Evolutionary conservation across 2,329 filamentous ascomycete species (phyloP).

Genomic region (Colletotrichum phormii): DNA sequence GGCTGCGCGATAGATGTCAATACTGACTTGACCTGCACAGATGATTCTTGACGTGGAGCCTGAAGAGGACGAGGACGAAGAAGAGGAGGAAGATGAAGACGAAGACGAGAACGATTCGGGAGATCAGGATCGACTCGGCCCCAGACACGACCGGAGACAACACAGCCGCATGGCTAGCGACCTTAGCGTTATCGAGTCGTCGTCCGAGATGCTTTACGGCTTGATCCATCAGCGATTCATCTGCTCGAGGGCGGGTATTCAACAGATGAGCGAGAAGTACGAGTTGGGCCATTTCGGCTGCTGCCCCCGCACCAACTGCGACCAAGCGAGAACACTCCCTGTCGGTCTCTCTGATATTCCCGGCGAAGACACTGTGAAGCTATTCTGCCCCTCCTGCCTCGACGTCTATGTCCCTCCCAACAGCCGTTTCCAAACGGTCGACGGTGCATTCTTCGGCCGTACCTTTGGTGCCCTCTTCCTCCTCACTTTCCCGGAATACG

Average conservation of each 20-base stretch:
- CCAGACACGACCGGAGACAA: conserved; percentile 76
- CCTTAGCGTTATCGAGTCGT: conserved; percentile 94
- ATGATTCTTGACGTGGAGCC: conserved; percentile 99
- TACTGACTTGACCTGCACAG: conserved; percentile 50
- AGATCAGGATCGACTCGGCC: conserved; percentile 66
- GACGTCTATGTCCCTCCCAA: conserved; percentile 98
- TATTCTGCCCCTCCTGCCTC: conserved; percentile 96
- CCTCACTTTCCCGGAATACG: conserved; percentile 97
- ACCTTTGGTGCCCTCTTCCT: conserved; percentile 98
- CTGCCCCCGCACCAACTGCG: conserved; percentile 95
- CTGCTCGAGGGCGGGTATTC: conserved; percentile 93
- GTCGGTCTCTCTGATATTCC: conserved; percentile 95
- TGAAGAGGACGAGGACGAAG: conserved; percentile 90
- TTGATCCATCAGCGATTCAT: conserved; percentile 99
- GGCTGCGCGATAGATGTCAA: background rate
- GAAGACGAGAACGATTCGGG: conserved; percentile 78
- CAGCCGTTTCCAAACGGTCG: conserved; percentile 95
- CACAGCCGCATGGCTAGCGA: conserved; percentile 90
- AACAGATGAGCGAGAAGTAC: conserved; percentile 99
- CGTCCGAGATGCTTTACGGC: conserved; percentile 97
- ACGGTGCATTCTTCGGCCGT: conserved; percentile 97
- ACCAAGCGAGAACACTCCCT: conserved; percentile 88
- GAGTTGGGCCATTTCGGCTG: conserved; percentile 95
- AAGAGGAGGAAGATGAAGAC: conserved; percentile 82
- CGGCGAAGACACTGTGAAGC: conserved; percentile 96